phyloP scores from a whole-genome alignment of 805 yeast genomes.

The Wickerhamiella qilinensis region DNA sequence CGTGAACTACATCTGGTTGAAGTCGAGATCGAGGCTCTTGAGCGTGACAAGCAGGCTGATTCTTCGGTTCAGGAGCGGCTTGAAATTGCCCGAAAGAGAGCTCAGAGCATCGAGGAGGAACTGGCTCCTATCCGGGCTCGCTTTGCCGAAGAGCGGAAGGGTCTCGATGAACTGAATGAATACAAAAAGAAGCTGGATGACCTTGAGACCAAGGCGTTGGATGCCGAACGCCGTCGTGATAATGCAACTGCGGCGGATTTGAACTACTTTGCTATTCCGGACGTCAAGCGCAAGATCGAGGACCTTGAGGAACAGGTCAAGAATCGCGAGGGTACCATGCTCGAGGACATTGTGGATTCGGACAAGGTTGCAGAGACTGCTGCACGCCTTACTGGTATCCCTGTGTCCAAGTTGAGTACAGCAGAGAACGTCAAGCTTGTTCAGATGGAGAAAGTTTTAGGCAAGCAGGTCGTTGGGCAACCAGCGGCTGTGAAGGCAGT shows the following conservation, averaged over 20 bases:
- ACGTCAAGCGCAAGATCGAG: conserved; percentile 57
- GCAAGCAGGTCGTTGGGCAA: conserved; percentile 85
- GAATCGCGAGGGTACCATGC: conserved; percentile 44
- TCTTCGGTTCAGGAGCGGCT: conserved; percentile 74
- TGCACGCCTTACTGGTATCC: conserved; percentile 92
- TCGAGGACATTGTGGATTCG: conserved; percentile 79
- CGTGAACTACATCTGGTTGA: conserved; percentile 82
- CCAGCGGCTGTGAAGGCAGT: conserved; percentile 92
- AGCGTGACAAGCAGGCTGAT: conserved; percentile 82
- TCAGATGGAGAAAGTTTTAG: conserved; percentile 79
- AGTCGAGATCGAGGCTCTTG: conserved; percentile 92
- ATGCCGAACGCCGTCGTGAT: conserved; percentile 95
- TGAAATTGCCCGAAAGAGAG: conserved; percentile 57
- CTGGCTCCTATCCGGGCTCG: conserved; percentile 72
- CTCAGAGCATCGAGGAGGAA: conserved; percentile 72
- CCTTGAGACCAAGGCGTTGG: conserved; percentile 77
- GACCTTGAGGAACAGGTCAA: conserved; percentile 68
- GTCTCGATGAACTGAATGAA: conserved; percentile 77
- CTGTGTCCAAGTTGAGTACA: conserved; percentile 84
- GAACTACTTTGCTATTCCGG: conserved; percentile 95
- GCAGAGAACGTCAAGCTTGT: conserved; percentile 89
- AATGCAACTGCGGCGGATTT: conserved; percentile 90
- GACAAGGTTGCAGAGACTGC: conserved; percentile 95
- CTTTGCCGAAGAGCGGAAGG: conserved; percentile 72
- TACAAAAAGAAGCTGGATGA: conserved; percentile 88